phyloP scores from a whole-genome alignment of 371 early-diverging fungal species.

The Syncephalastrum sp. region DNA sequence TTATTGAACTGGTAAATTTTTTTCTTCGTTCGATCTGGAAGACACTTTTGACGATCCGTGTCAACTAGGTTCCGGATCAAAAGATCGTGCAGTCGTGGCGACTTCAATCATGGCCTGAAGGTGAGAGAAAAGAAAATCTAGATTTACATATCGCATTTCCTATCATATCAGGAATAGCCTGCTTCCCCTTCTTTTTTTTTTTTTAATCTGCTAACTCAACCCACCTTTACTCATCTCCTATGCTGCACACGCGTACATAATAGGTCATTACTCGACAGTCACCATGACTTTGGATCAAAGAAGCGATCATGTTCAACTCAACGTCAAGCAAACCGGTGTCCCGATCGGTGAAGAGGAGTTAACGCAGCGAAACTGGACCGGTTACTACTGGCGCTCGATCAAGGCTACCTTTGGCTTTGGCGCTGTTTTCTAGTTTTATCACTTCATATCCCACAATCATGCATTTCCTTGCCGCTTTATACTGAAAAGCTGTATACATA shows the following conservation, averaged over 20 bases:
- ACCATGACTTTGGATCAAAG: conserved; percentile 74
- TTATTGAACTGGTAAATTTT: conserved; percentile 61
- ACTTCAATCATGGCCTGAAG: conserved; percentile 80
- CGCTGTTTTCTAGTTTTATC: conserved; percentile 36
- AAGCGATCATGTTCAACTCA: conserved; percentile 64
- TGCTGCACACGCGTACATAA: background rate
- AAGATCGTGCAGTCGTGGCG: conserved; percentile 89
- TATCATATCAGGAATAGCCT: too few relatives aligned
- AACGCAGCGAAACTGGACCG: conserved; percentile 84
- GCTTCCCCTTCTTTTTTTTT: background rate
- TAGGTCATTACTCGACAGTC: conserved; percentile 82
- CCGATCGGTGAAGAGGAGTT: conserved; percentile 88
- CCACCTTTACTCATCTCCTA: too few relatives aligned
- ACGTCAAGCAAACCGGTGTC: conserved; percentile 82
- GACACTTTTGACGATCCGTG: background rate
- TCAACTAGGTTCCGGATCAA: conserved; percentile 55
- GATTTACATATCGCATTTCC: too few relatives aligned
- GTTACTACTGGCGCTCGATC: conserved; percentile 93
- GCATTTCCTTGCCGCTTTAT: too few relatives aligned
- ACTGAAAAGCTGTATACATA: background rate
- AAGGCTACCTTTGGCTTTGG: conserved; percentile 85
- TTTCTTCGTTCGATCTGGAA: background rate
- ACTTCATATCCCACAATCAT: too few relatives aligned
- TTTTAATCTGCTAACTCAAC: too few relatives aligned
- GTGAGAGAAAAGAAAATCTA: conserved; percentile 21